These are phyloP conservation scores for Schizophyllum amplum DNA, from an alignment of 1,284 basidiomycete species.

Conservation along the genomic window DNA sequence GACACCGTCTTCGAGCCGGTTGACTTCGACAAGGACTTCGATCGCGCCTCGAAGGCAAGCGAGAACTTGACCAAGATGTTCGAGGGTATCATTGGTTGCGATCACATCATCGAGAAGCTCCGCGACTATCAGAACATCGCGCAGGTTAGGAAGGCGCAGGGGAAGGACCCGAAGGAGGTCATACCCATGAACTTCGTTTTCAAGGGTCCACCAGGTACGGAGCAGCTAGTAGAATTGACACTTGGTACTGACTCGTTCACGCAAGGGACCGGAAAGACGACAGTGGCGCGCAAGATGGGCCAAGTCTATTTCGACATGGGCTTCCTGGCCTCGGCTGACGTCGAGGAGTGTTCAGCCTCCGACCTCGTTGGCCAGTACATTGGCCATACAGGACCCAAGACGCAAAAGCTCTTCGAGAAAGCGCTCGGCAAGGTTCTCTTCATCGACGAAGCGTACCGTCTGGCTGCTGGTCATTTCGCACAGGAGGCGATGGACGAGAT, in stretches of 20 bases:
- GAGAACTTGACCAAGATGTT: slow-evolving; percentile 49
- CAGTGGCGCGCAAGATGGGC: slow-evolving; percentile 42
- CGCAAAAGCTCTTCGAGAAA: slow-evolving; percentile 45
- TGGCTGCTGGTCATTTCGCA: slow-evolving; percentile 50
- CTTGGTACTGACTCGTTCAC: background rate
- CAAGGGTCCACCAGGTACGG: slow-evolving; percentile 59
- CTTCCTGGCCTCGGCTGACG: slow-evolving; percentile 41
- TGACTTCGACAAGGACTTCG: slow-evolving; percentile 56
- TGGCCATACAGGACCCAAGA: slow-evolving; percentile 63
- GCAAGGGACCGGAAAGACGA: slow-evolving; percentile 42
- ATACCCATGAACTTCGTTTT: slow-evolving; percentile 65
- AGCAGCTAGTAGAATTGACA: background rate
- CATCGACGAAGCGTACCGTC: slow-evolving; percentile 58
- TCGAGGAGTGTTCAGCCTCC: slow-evolving; percentile 56
- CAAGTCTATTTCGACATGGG: slow-evolving; percentile 64
- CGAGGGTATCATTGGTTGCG: slow-evolving; percentile 51
- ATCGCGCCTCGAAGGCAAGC: slow-evolving; percentile 38
- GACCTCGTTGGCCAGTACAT: slow-evolving; percentile 61
- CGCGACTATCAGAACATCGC: slow-evolving; percentile 44
- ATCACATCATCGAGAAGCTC: slow-evolving; percentile 42
- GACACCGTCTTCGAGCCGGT: slow-evolving; percentile 44
- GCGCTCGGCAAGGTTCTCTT: slow-evolving; percentile 58
- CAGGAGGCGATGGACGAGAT: slow-evolving; percentile 63
- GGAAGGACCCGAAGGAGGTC: slow-evolving; percentile 33
- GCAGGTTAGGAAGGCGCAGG: slow-evolving; percentile 29